Conservation (phyloP, 225 moss, liverwort and hornwort species). For the Anthoceros angustus region DNA sequence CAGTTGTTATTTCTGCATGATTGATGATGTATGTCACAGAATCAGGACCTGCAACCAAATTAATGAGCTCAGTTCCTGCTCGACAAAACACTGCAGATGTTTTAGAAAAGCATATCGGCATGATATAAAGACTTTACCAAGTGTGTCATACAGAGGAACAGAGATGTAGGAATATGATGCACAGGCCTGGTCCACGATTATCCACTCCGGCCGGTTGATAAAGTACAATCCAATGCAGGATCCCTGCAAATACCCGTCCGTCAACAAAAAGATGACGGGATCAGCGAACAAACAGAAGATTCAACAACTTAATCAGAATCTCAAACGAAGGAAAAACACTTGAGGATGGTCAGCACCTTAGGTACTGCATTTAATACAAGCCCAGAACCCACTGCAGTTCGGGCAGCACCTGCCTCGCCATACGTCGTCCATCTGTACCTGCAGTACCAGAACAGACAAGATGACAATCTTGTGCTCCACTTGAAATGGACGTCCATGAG, state of each 20-base stretch:
- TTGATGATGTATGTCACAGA: slow-evolving; percentile 80
- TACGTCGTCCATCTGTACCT: slow-evolving; percentile 84
- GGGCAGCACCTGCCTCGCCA: slow-evolving; percentile 57
- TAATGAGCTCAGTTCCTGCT: neutral
- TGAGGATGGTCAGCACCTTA: slow-evolving; percentile 20
- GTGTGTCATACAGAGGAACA: slow-evolving; percentile 90
- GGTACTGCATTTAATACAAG: slow-evolving; percentile 59
- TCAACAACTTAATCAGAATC: neutral
- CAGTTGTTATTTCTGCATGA: slow-evolving; percentile 59
- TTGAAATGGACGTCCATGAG: no score
- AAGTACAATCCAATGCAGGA: slow-evolving; percentile 61
- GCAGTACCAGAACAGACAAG: slow-evolving; percentile 6
- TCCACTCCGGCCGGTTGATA: slow-evolving; percentile 90
- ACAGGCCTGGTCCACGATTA: slow-evolving; percentile 73
- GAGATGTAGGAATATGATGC: slow-evolving; percentile 66
- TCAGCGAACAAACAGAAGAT: neutral
- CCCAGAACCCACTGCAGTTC: slow-evolving; percentile 69
- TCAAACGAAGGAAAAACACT: neutral
- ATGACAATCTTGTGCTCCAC: neutral
- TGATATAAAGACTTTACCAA: slow-evolving; percentile 23
- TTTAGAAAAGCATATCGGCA: neutral
- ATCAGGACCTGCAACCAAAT: slow-evolving; percentile 42
- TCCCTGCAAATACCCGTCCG: slow-evolving; percentile 19
- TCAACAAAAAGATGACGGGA: slow-evolving; percentile 7
- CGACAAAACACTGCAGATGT: neutral